A percentile compares a stretch with the other conserved stretches of the same genome.
These are phyloP conservation scores for Epichloe elymi DNA, from an alignment of 2,329 filamentous ascomycete genomes.

Conservation along the genomic window DNA sequence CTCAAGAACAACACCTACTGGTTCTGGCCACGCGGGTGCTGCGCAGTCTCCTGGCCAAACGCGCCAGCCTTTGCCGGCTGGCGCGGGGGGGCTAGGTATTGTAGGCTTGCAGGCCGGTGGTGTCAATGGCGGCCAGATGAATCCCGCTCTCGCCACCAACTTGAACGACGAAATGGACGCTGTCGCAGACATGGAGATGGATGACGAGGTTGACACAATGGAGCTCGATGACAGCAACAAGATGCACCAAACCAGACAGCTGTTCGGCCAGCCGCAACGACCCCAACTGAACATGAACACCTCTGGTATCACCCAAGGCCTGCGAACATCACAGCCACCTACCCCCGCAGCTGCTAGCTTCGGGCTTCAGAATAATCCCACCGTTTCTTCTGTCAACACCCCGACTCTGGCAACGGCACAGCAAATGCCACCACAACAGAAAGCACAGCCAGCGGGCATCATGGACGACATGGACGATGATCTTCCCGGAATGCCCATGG, in stretches of 20 bases:
- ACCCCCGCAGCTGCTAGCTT: conserved; percentile 70
- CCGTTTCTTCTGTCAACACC: conserved; percentile 93
- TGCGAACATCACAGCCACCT: conserved; percentile 73
- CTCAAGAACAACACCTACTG: conserved; percentile 19
- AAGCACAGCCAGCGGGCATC: conserved; percentile 43
- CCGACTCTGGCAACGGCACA: conserved; percentile 77
- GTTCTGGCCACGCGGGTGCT: conserved; percentile 13
- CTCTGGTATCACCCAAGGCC: conserved; percentile 60
- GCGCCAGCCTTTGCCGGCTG: conserved; percentile 20
- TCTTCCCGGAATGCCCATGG: conserved; percentile 48
- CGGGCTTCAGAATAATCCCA: conserved; percentile 81
- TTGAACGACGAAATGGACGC: conserved; percentile 60
- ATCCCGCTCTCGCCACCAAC: conserved; percentile 28
- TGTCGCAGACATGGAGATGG: conserved; percentile 93
- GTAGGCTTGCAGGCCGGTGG: conserved; percentile 17
- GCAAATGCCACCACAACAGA: conserved; percentile 51
- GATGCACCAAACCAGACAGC: conserved; percentile 56
- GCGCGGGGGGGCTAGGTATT: conserved; percentile 25
- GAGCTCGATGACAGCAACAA: conserved; percentile 49
- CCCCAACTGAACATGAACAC: conserved; percentile 74
- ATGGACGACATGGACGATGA: conserved; percentile 58
- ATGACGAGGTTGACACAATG: conserved; percentile 60
- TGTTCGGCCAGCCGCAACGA: conserved; percentile 49
- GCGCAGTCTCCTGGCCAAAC: conserved; percentile 18
- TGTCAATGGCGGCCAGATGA: conserved; percentile 23